Conservation (phyloP, 2,329 filamentous ascomycete species). For the Aureobasidium uvarum region DNA sequence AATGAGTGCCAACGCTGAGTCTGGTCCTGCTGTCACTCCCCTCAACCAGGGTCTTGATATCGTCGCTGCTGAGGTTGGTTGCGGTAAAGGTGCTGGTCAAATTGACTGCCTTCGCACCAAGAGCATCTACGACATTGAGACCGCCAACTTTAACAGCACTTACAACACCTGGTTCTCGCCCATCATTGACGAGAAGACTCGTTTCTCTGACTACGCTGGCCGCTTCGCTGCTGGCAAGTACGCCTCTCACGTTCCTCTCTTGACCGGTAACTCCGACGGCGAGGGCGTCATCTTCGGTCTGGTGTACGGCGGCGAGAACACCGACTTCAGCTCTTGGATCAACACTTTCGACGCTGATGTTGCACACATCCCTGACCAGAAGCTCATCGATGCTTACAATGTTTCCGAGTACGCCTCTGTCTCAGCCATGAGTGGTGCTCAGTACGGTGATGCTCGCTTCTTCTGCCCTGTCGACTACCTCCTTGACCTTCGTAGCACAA, state of each 20-base stretch:
- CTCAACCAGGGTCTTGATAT: slow-evolving; percentile 41
- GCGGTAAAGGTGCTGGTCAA: slow-evolving; percentile 38
- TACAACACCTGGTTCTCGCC: slow-evolving; percentile 28
- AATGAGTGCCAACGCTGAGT: slow-evolving; percentile 47
- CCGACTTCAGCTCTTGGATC: slow-evolving; percentile 47
- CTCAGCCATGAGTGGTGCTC: slow-evolving; percentile 45
- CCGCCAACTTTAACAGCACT: slow-evolving; percentile 37
- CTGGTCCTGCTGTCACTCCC: slow-evolving; percentile 44
- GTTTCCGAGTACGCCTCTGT: slow-evolving; percentile 40
- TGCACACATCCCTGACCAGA: slow-evolving; percentile 41
- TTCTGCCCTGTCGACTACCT: slow-evolving; percentile 23
- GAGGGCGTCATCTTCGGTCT: slow-evolving; percentile 23
- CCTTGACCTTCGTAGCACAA: slow-evolving; percentile 1
- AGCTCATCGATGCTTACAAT: slow-evolving; percentile 40
- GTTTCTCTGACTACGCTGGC: slow-evolving; percentile 24
- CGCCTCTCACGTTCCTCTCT: slow-evolving; percentile 20
- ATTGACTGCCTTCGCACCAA: slow-evolving; percentile 43
- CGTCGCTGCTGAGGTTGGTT: slow-evolving; percentile 43
- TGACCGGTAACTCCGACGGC: slow-evolving; percentile 23
- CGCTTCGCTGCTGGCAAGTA: slow-evolving; percentile 24
- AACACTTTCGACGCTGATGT: slow-evolving; percentile 46
- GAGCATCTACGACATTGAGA: slow-evolving; percentile 37
- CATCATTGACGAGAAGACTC: slow-evolving; percentile 24
- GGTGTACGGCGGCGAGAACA: slow-evolving; percentile 26
- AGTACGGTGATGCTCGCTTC: slow-evolving; percentile 43